A percentile compares a stretch with the other conserved stretches of the same genome.
Conservation (phyloP, 305 asterid genomes). For the Solanum aculeatissimum region DNA sequence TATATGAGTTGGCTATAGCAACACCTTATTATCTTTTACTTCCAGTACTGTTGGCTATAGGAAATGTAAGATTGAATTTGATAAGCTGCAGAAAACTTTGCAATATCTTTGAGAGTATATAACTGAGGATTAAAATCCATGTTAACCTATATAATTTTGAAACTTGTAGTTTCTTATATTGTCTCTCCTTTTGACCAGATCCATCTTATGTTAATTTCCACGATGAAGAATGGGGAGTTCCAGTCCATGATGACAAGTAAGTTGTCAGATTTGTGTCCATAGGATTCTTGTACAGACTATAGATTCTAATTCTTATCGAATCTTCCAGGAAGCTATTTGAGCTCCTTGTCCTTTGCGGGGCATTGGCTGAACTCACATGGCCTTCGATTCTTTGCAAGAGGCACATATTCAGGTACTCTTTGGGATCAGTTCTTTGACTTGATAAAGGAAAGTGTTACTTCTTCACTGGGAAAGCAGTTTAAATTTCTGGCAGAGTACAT, state of each 20-base stretch:
- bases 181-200: conserved; percentile 14
- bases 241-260: conserved; percentile 33
- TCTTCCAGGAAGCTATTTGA: conserved; percentile 31
- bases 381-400: conserved; percentile 32
- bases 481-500: neutral
- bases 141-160: neutral
- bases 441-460: neutral
- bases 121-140: neutral
- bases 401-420: conserved; percentile 27
- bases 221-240: conserved; percentile 43
- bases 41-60: neutral
- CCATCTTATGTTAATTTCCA: conserved; percentile 27
- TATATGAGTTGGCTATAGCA: neutral
- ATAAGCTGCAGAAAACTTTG: neutral
- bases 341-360: conserved; percentile 25
- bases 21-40: neutral
- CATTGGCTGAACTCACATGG: conserved; percentile 39
- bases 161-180: neutral
- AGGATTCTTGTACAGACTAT: neutral
- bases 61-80: neutral
- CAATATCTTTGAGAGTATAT: neutral
- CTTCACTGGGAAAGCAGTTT: neutral
- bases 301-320: neutral
- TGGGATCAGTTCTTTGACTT: neutral
- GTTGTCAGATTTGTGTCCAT: conserved; percentile 2